These are phyloP conservation scores for Clarireedia sp. DNA, from an alignment of 2,329 filamentous ascomycete genomes.

Conservation along the genomic window DNA sequence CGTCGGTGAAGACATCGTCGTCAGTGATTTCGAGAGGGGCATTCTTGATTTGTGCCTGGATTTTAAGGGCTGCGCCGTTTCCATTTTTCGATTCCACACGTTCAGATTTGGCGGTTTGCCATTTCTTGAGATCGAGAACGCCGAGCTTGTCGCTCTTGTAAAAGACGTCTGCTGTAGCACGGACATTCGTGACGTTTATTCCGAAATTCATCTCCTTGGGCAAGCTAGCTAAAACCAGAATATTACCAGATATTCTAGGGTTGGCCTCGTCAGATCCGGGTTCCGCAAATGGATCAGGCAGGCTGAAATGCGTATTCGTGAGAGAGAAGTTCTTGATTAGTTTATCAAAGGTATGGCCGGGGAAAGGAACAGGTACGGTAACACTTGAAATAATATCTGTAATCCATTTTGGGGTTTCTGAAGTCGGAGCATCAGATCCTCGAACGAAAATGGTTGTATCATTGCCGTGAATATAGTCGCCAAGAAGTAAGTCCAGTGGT, in stretches of 20 bases:
- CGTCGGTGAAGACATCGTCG: conserved; percentile 66
- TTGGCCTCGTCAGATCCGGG: conserved; percentile 64
- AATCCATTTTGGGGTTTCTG: conserved; percentile 74
- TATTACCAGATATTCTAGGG: conserved; percentile 74
- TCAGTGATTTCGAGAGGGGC: conserved; percentile 80
- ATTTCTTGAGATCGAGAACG: conserved; percentile 67
- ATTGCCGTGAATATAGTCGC: conserved; percentile 72
- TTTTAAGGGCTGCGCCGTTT: conserved; percentile 56
- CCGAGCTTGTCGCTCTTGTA: conserved; percentile 75
- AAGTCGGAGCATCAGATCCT: conserved; percentile 59
- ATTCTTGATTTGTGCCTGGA: conserved; percentile 68
- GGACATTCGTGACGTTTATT: conserved; percentile 68
- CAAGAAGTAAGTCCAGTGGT: conserved; percentile 75
- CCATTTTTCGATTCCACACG: conserved; percentile 49
- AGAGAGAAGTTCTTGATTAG: conserved; percentile 84
- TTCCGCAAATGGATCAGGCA: conserved; percentile 74
- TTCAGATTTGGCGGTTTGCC: conserved; percentile 81
- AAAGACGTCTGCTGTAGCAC: conserved; percentile 70
- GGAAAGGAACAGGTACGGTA: conserved; percentile 76
- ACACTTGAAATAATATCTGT: conserved; percentile 71
- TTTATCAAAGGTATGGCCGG: conserved; percentile 71
- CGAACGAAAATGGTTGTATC: conserved; percentile 75
- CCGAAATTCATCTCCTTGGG: conserved; percentile 84
- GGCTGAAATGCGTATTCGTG: conserved; percentile 73
- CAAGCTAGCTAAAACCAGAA: conserved; percentile 69